Evolutionary conservation across 148 eudicot species (phyloP), one percentile per base, ranked within the genome.

Genomic region (Chenopodium berlandieri): DNA sequence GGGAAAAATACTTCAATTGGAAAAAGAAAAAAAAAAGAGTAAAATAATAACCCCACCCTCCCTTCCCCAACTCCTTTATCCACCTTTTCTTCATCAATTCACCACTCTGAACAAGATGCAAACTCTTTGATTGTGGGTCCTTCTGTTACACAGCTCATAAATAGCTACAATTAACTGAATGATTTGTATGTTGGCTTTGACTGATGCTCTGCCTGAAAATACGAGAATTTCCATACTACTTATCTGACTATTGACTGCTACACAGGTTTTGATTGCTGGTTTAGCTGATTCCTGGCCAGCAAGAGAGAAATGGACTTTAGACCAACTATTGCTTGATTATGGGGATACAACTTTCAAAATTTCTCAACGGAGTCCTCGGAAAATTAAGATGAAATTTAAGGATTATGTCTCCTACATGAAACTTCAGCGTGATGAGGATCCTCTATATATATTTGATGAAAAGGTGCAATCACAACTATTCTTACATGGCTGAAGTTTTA

Each of bases 351-450:
- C 85, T 70, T 96, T 96, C 81, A 90, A 79, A 81, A 89, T 96
- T 81, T 96, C 99, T 76, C 99, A 94, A 74, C 90, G 92, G 73
- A 91, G 95, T 85, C 16, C 94, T 54, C 78, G 77, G 78, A 96
- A 90, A 83, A 79, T 94, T 73, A 88, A 86, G 70, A 87, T 92
- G 89, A 91, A 89, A 78, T 78, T 90, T 54, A 89, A 83, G 79
- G 94, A 92, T 87, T 91, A 92, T 84, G 85, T 92, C 67, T 91
- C 94, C 48, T 96, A 96, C 85, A 89, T 85, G 84, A 88, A 94
- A 84, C 67, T 87, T 83, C 99, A 96, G 82, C 98, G 87, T 83
- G 99, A 96, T 86, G 99, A 96, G 89, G 99, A 96, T 79, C 99
- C 99, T 34, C 91, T 96, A 40, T 96, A 96, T 82, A 90, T 96